Base-by-base conservation (phyloP, 2,329 filamentous ascomycete species). In the Pochonia chlamydosporia region DNA sequence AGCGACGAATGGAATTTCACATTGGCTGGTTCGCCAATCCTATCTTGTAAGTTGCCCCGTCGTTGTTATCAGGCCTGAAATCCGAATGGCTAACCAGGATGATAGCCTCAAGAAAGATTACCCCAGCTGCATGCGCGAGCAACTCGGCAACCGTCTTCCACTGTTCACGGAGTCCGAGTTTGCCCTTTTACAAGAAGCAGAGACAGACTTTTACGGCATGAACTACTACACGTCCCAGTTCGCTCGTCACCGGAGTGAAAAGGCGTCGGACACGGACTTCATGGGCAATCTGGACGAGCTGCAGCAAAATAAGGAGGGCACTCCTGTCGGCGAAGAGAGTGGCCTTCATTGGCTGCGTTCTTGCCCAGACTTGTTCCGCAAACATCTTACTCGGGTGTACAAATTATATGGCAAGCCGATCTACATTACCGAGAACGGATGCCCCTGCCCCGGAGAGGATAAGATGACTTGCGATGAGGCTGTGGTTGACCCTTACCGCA, bases 1-100 rank as follows among this genome's bases (percentile, higher is more conserved):
- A 66, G 50, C 49, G 64, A 1, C 48, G 63, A 0, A 65, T 69
- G 63, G 50, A 66, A 13, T 69, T 69, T 20, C 60, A 65, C 42
- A 64, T 69, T 4, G 66, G 63, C 5, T 69, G 66, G 66, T 69
- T 67, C 45, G 66, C 64, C 1, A 60, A 68, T 40, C 66, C 66
- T 9, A 63, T 69, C 6, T 69, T 67, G 61, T 62, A 43, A 57
- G 60, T 21, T 14, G 4, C 21, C 4, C 20, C 35, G 8, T 16
- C 20, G n/a, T n/a, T n/a, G n/a, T n/a, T n/a, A n/a, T n/a, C n/a
- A n/a, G n/a, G n/a, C n/a, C n/a, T n/a, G n/a, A n/a, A n/a, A n/a
- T n/a, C n/a, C n/a, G n/a, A n/a, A n/a, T n/a, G n/a, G n/a, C n/a
- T n/a, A n/a, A n/a, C n/a, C n/a, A n/a, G n/a, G n/a, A n/a, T n/a